Percentiles rank a stretch among this genome's conserved stretches.
Evolutionary conservation across 1,139 yeast genomes (phyloP).

Genomic region (Taphrina confusa): DNA sequence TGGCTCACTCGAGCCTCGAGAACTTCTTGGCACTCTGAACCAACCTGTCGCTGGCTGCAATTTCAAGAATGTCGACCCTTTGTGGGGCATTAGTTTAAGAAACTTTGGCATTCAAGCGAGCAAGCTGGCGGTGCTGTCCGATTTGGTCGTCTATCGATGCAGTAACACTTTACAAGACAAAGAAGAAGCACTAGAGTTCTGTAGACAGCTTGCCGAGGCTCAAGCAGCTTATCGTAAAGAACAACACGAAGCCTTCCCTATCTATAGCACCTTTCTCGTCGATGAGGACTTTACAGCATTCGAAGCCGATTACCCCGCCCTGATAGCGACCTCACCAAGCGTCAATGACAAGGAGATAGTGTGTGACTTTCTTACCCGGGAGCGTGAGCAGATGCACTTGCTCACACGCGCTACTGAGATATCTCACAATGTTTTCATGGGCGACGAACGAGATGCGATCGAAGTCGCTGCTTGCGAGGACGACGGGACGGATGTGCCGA

Average conservation of each 20-base stretch:
- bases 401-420: constrained; percentile 73
- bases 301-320: constrained; percentile 37
- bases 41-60: too few relatives aligned
- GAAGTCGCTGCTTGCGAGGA: constrained; percentile 30
- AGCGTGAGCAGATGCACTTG: constrained; percentile 73
- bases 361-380: constrained; percentile 68
- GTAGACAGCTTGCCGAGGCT: constrained; percentile 15
- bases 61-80: constrained; percentile 63
- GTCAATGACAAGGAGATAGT: constrained; percentile 4
- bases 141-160: constrained; percentile 62
- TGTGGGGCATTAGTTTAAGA: constrained; percentile 66
- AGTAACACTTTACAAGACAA: constrained; percentile 40
- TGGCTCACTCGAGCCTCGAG: neutral
- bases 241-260: constrained; percentile 12
- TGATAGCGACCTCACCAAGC: constrained; percentile 37
- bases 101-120: constrained; percentile 77
- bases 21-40: too few relatives aligned
- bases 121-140: constrained; percentile 67
- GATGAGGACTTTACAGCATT: constrained; percentile 40
- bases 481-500: neutral
- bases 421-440: constrained; percentile 65
- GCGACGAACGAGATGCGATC: constrained; percentile 63
- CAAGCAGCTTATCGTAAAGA: neutral
- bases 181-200: constrained; percentile 35
- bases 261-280: constrained; percentile 39